Percentiles rank a stretch among this genome's conserved stretches.
Conservation (phyloP, 2,329 filamentous ascomycete genomes). For the Onygenales sp. region DNA sequence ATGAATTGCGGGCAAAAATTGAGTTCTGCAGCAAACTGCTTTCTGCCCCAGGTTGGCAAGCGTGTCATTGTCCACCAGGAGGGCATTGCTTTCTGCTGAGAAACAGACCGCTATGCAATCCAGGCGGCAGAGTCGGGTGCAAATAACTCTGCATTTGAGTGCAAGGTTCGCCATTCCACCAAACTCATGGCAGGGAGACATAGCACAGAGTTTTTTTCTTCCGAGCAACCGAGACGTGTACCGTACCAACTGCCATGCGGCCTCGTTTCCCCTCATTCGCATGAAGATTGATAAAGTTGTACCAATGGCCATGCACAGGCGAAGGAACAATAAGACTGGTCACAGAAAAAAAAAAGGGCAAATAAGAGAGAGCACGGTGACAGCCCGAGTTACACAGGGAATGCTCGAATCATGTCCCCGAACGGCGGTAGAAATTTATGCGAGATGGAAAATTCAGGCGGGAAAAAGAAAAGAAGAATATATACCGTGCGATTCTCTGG, state of each 20-base stretch:
- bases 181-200: neutral
- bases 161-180: neutral
- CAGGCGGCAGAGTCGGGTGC: neutral
- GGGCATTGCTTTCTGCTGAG: neutral
- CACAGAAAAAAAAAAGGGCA: neutral
- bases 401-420: too few species aligned
- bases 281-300: neutral
- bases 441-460: too few species aligned
- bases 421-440: too few species aligned
- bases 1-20: too few species aligned
- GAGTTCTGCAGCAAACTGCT: too few species aligned
- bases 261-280: neutral
- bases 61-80: too few species aligned
- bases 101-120: neutral
- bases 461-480: too few species aligned
- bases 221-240: neutral
- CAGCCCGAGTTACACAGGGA: neutral
- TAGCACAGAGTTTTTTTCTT: neutral
- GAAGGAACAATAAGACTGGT: neutral
- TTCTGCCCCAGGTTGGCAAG: too few species aligned
- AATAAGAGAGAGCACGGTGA: neutral
- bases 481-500: too few species aligned
- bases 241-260: neutral
- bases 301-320: neutral
- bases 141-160: neutral